A percentile compares a stretch with the other conserved stretches of the same genome.
Conservation (phyloP, 2,329 filamentous ascomycete species). For the Fusarium pseudonygamai region DNA sequence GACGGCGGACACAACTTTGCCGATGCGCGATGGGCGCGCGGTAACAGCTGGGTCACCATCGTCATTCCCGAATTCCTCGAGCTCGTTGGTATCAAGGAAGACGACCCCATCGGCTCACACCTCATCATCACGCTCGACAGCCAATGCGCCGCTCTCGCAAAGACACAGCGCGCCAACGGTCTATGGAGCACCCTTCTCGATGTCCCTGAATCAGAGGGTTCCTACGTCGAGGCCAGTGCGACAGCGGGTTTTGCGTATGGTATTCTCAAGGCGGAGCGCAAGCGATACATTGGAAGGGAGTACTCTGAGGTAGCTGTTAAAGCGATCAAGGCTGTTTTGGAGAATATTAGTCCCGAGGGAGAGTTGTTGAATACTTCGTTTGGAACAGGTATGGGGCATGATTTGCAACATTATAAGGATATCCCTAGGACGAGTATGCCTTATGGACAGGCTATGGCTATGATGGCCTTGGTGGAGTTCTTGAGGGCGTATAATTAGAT, state of each 20-base stretch:
- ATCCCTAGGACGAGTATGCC: slow-evolving; percentile 84
- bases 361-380: slow-evolving; percentile 81
- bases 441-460: slow-evolving; percentile 86
- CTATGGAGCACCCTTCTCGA: slow-evolving; percentile 82
- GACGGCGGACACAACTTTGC: slow-evolving; percentile 72
- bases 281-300: slow-evolving; percentile 71
- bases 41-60: slow-evolving; percentile 81
- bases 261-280: slow-evolving; percentile 76
- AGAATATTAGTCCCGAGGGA: slow-evolving; percentile 71
- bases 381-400: slow-evolving; percentile 79
- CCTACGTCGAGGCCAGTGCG: slow-evolving; percentile 79
- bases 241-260: slow-evolving; percentile 85
- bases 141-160: slow-evolving; percentile 72
- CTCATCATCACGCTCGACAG: slow-evolving; percentile 72
- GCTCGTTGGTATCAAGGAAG: slow-evolving; percentile 68
- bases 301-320: slow-evolving; percentile 70
- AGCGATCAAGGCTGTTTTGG: slow-evolving; percentile 73
- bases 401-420: slow-evolving; percentile 79
- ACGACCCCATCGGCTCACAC: slow-evolving; percentile 70
- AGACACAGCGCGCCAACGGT: slow-evolving; percentile 68
- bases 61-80: slow-evolving; percentile 86
- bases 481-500: slow-evolving; percentile 58
- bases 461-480: slow-evolving; percentile 82
- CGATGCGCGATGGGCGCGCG: slow-evolving; percentile 65
- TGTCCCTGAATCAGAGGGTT: slow-evolving; percentile 70